Evolutionary conservation across 202 grass and related monocot species (phyloP).

Genomic region (Dendrocalamus latiflorus): DNA sequence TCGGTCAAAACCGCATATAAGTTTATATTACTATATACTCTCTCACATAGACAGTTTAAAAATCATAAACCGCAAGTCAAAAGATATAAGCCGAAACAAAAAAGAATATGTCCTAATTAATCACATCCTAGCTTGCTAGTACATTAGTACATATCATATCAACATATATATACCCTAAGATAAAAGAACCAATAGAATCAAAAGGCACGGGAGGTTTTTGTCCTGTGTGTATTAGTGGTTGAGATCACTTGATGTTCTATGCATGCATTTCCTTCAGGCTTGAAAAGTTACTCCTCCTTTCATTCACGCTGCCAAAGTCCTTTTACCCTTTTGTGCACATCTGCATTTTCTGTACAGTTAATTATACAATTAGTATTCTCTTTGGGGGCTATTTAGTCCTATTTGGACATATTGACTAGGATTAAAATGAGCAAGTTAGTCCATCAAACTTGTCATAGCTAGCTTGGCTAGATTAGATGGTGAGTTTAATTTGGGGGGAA

Average conservation of each 20-base stretch:
- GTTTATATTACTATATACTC: too few relatives aligned
- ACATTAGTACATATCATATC: background rate
- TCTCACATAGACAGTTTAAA: too few relatives aligned
- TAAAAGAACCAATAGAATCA: background rate
- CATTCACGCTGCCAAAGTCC: background rate
- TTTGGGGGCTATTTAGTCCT: background rate
- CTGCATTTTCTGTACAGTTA: background rate
- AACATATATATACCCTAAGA: background rate
- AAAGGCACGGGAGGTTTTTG: constrained; percentile 13
- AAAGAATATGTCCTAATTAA: background rate
- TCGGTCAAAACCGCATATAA: too few relatives aligned
- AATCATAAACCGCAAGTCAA: too few relatives aligned
- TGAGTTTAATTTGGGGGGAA: background rate
- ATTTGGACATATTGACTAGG: background rate
- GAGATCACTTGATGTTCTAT: constrained; percentile 15
- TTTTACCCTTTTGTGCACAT: constrained; percentile 15
- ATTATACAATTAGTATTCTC: background rate
- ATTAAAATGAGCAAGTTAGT: background rate
- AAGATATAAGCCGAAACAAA: too few relatives aligned
- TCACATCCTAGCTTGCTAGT: background rate
- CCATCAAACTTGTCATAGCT: background rate
- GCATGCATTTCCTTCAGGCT: background rate
- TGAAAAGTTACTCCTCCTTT: constrained; percentile 1
- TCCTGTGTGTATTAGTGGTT: background rate
- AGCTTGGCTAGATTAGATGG: background rate